Evolutionary conservation across 768 basidiomycete species (phyloP).

Genomic region (Dictyophora rubrovolvata): DNA sequence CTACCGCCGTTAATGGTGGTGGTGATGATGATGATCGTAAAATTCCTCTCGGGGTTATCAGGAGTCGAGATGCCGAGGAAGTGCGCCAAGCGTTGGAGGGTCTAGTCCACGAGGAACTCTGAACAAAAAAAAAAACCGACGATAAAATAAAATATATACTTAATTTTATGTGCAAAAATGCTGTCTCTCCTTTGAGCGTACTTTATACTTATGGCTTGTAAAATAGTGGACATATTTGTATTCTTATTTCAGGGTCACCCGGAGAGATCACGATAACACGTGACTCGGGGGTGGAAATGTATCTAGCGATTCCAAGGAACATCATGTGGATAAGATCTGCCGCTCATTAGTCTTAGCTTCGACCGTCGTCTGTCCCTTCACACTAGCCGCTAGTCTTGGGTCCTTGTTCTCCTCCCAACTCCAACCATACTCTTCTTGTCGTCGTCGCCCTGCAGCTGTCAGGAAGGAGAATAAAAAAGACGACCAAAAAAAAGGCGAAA

Average conservation of each 20-base stretch:
- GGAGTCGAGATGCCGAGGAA: constrained; percentile 9
- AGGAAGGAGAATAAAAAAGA: background rate
- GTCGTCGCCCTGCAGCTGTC: background rate
- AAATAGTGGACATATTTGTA: background rate
- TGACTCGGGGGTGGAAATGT: background rate
- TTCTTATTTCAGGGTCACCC: background rate
- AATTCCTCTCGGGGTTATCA: constrained; percentile 3
- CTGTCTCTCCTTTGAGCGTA: background rate
- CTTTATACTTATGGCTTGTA: background rate
- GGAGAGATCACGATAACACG: background rate
- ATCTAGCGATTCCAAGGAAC: background rate
- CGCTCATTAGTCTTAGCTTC: background rate
- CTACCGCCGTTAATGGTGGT: too few species aligned
- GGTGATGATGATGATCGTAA: background rate
- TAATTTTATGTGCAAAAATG: too few species aligned
- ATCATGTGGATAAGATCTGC: background rate
- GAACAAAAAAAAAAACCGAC: background rate
- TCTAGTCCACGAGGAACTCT: constrained; percentile 1
- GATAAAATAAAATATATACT: too few species aligned
- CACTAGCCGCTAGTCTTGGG: background rate
- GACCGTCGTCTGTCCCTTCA: background rate
- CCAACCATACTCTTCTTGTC: background rate
- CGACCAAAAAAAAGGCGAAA: background rate
- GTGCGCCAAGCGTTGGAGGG: constrained; percentile 10
- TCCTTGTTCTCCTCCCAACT: background rate